Conservation (phyloP, 768 basidiomycete genomes). For the Leccinum pellstonianum region DNA sequence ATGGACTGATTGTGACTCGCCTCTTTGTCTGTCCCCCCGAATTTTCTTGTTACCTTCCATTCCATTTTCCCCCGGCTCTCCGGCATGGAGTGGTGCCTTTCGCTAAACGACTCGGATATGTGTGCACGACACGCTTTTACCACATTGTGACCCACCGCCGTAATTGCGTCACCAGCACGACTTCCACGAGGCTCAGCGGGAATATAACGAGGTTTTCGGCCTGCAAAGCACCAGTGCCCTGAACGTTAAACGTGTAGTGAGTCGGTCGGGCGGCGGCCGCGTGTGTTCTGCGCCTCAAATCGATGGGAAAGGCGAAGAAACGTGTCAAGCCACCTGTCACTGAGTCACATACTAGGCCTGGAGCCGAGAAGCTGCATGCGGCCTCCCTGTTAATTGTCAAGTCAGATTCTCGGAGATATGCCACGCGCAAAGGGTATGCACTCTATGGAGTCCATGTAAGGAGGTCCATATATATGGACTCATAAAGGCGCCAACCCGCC, state of each 20-base stretch:
- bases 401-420: slow-evolving; percentile 16
- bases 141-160: slow-evolving; percentile 10
- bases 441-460: slow-evolving; percentile 4
- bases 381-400: slow-evolving; percentile 3
- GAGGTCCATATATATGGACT: slow-evolving; percentile 27
- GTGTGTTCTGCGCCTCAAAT: slow-evolving; percentile 3
- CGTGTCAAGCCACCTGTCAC: slow-evolving; percentile 3
- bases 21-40: neutral
- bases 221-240: neutral
- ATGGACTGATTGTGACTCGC: neutral
- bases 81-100: slow-evolving; percentile 5
- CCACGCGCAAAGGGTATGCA: slow-evolving; percentile 17
- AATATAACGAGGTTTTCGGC: slow-evolving; percentile 18
- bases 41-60: slow-evolving; percentile 4
- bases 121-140: slow-evolving; percentile 16
- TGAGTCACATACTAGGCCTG: neutral
- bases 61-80: slow-evolving; percentile 6
- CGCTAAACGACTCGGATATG: slow-evolving; percentile 13
- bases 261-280: slow-evolving; percentile 4
- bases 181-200: slow-evolving; percentile 19
- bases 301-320: slow-evolving; percentile 9
- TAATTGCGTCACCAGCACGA: neutral
- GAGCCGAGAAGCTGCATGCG: neutral
- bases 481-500: slow-evolving; percentile 1
- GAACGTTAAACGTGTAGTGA: slow-evolving; percentile 10